These are phyloP conservation scores for Parietichytrium sp. DNA, from an alignment of 108 stramenopile species.

Conservation along the genomic window DNA sequence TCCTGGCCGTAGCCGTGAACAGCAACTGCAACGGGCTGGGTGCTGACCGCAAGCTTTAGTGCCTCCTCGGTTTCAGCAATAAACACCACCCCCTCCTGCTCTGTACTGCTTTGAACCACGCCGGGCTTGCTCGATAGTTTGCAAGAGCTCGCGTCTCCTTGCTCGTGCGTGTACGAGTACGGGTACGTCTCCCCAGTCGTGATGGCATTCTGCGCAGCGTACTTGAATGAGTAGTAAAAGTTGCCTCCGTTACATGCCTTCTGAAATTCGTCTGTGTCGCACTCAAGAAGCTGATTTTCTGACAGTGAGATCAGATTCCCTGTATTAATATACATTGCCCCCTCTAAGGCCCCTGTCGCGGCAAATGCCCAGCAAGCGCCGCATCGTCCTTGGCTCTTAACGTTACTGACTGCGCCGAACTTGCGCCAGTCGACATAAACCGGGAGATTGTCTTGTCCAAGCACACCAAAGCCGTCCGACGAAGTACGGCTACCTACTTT, in stretches of 20 bases:
- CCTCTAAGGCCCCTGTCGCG: constrained; percentile 88
- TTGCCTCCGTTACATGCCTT: constrained; percentile 86
- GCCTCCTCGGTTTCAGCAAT: constrained; percentile 62
- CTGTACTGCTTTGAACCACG: neutral
- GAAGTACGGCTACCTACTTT: too few relatives aligned
- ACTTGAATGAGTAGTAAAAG: constrained; percentile 88
- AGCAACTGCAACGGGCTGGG: constrained; percentile 58
- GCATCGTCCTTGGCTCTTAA: constrained; percentile 84
- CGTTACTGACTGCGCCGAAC: constrained; percentile 71
- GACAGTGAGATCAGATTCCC: constrained; percentile 72
- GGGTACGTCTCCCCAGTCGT: constrained; percentile 75
- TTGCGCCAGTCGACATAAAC: neutral
- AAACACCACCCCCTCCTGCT: neutral
- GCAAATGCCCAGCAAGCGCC: constrained; percentile 94
- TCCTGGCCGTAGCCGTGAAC: constrained; percentile 44
- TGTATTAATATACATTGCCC: constrained; percentile 70
- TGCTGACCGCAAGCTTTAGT: constrained; percentile 62
- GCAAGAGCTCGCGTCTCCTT: constrained; percentile 57
- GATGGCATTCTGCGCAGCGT: constrained; percentile 70
- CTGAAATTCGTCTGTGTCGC: constrained; percentile 60
- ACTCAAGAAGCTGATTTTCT: constrained; percentile 90
- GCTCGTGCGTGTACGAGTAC: constrained; percentile 75
- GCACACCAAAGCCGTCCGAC: too few relatives aligned
- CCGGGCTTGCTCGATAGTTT: constrained; percentile 70
- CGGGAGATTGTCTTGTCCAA: too few relatives aligned